A percentile compares a stretch with the other conserved stretches of the same genome.
phyloP scores from a whole-genome alignment of 306 rosid genomes.

The Mimosa bimucronata region DNA sequence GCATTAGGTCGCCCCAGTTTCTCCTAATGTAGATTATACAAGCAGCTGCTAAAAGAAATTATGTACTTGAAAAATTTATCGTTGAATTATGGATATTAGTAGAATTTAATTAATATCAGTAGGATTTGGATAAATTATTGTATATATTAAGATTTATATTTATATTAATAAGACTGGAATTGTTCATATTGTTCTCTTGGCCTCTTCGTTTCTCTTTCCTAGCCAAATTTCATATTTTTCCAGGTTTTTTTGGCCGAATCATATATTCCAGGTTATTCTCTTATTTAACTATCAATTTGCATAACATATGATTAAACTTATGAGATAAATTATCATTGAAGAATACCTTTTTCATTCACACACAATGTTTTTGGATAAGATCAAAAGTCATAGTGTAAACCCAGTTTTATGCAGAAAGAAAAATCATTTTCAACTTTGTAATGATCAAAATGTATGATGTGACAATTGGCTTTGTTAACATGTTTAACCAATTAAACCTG shows the following conservation, averaged over 20 bases:
- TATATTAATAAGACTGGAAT: no score
- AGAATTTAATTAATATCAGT: no score
- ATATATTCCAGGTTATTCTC: neutral
- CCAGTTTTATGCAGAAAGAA: neutral
- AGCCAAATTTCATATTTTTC: neutral
- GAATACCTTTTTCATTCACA: neutral
- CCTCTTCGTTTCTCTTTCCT: no score
- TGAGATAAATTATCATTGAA: neutral
- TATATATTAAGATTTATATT: no score
- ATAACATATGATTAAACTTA: neutral
- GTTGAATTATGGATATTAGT: neutral
- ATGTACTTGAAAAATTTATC: neutral
- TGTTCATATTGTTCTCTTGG: no score
- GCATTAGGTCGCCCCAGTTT: neutral
- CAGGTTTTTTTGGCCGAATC: neutral
- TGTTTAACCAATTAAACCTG: constrained; percentile 1
- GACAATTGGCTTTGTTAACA: constrained; percentile 4
- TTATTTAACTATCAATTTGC: neutral
- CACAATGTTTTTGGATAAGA: neutral
- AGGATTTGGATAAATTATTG: no score
- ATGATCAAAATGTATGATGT: constrained; percentile 13
- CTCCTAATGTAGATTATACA: neutral
- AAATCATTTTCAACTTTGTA: neutral
- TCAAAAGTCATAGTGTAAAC: neutral
- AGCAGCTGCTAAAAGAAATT: neutral